A percentile compares a stretch with the other conserved stretches of the same genome.
phyloP scores from a whole-genome alignment of 306 rosid species.

The Malus sieversii region DNA sequence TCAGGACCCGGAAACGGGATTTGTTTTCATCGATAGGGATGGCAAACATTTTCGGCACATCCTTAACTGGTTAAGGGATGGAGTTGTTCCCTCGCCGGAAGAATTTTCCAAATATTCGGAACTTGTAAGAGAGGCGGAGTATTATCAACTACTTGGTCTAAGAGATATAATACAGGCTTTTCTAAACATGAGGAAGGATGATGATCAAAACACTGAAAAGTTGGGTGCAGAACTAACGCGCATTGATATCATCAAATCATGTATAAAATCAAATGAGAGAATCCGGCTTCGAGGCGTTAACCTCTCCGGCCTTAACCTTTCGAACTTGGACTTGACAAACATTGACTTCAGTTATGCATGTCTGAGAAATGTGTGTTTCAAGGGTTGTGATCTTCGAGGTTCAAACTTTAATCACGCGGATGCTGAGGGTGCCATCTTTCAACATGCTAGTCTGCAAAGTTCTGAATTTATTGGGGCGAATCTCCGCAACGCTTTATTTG shows the following conservation, averaged over 20 bases:
- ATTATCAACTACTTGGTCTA: slow-evolving; percentile 70
- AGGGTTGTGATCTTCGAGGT: not conserved
- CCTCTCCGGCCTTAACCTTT: slow-evolving; percentile 81
- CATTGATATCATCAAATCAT: slow-evolving; percentile 65
- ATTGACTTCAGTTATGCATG: not conserved
- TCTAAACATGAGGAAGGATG: slow-evolving; percentile 47
- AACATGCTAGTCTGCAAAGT: not conserved
- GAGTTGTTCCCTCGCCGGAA: slow-evolving; percentile 51
- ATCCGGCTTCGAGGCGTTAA: slow-evolving; percentile 77
- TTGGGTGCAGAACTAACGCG: slow-evolving; percentile 58
- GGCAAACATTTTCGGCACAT: slow-evolving; percentile 73
- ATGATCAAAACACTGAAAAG: slow-evolving; percentile 26
- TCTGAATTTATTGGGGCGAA: not conserved
- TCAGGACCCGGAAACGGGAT: slow-evolving; percentile 33
- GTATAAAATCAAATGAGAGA: slow-evolving; percentile 59
- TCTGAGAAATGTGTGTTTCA: not conserved
- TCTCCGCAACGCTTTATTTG: not conserved
- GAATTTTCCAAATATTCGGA: slow-evolving; percentile 47
- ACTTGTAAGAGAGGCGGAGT: slow-evolving; percentile 74
- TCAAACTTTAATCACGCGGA: not conserved
- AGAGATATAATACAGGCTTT: slow-evolving; percentile 46
- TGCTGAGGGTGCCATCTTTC: not conserved
- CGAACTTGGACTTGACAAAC: slow-evolving; percentile 42
- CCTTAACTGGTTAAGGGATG: slow-evolving; percentile 86
- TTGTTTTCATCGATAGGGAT: slow-evolving; percentile 72